Evolutionary conservation across 306 rosid genomes (phyloP), one percentile per base, ranked within the genome.

Genomic region (Cajanus cajan): DNA sequence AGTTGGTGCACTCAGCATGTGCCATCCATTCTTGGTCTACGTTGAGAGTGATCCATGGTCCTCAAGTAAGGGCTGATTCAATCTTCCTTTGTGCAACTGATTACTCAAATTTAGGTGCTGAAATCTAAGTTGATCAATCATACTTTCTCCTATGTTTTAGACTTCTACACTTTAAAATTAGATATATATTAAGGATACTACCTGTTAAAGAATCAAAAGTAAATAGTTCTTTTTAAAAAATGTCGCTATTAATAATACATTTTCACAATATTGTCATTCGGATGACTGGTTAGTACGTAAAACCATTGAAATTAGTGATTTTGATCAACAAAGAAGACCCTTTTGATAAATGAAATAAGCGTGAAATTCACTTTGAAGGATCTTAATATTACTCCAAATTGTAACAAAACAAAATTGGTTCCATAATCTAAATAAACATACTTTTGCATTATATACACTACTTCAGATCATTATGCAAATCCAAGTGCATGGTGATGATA

Each of bases 1-100:
- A 71, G 87, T 86, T 86, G 72, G 73, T 43, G 68, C 86, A 78
- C 55, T 36, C 68, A 50, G 57, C 97, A 89, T 86, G 90, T 91
- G 93, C 85, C 70, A 48, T 78, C 84, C 79, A 43, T 73, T 51
- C 74, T 45, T 76, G 74, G 89, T 82, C 85, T 72, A 63, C 7
- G 44, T 9, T 21, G 21, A 81, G 71, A 44, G 41, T 36, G 34
- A 80, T 28, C 31, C 2, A 28, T 33, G 50, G 22, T 33, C 63
- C 61, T 19, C 13, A 1, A 13, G 0, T 11, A 28, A 59, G 37
- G 31, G 4, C 41, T 66, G 25, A 14, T 62, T 59, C 58, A 28
- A n/a, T 48, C 73, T 1, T 12, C 10, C 55, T 2, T 2, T 44
- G 14, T 25, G 16, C 51, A 74, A 22, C 4, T 41, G 69, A 25